Evolutionary conservation across 192 early-diverging fungal species (phyloP).

Genomic region (Rhizophagus clarus): DNA sequence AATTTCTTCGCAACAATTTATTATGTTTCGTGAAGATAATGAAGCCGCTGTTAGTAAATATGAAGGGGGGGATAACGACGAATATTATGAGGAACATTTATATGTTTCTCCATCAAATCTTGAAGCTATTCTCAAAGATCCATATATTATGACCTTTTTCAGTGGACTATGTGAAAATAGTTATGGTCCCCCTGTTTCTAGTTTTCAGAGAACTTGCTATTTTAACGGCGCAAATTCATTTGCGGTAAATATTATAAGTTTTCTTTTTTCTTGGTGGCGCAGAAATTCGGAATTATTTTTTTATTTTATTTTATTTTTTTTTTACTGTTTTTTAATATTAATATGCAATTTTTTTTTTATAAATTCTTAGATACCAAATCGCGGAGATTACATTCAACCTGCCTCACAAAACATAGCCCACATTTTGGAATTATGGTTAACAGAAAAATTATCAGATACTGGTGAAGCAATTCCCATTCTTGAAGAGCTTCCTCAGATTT

Average conservation of each 20-base stretch:
- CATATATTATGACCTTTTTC: neutral
- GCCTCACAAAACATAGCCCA: neutral
- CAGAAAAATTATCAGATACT: neutral
- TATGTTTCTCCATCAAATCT: neutral
- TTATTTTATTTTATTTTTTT: neutral
- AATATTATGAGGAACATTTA: neutral
- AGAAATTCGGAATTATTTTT: neutral
- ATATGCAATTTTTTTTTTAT: neutral
- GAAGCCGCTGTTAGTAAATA: no score
- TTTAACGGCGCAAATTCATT: neutral
- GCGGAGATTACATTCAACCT: neutral
- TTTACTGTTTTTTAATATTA: neutral
- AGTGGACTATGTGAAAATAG: neutral
- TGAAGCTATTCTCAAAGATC: neutral
- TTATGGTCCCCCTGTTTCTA: neutral
- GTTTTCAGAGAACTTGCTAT: neutral
- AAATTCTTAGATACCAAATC: neutral
- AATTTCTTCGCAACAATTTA: no score
- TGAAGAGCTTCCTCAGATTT: slow-evolving; percentile 42
- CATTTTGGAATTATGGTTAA: neutral
- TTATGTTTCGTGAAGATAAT: no score
- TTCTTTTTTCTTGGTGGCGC: no score
- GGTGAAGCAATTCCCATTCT: slow-evolving; percentile 40
- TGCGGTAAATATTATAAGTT: slow-evolving; percentile 2
- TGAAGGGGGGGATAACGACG: neutral